Evolutionary conservation across 148 eudicot species (phyloP).

Genomic region (Cornus suecica): DNA sequence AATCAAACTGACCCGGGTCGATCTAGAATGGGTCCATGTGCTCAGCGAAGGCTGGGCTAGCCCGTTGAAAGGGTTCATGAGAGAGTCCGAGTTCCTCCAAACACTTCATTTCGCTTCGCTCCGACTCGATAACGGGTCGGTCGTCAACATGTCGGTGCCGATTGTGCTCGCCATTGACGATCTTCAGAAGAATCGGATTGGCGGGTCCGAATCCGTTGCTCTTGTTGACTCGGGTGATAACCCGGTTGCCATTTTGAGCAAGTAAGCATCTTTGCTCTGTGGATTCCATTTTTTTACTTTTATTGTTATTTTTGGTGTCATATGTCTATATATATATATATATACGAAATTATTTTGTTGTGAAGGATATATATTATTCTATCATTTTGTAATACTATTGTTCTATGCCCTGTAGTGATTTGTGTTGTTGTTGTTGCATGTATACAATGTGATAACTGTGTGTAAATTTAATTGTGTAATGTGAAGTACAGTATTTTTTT

Average conservation of each 20-base stretch:
- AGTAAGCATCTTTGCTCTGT: conserved; percentile 33
- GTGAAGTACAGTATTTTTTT: neutral
- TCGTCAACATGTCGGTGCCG: conserved; percentile 94
- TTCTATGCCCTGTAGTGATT: neutral
- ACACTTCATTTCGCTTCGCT: conserved; percentile 97
- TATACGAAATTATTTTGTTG: neutral
- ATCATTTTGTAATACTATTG: too few species aligned
- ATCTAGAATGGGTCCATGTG: conserved; percentile 86
- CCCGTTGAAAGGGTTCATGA: conserved; percentile 88
- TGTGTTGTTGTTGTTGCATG: neutral
- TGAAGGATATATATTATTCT: too few species aligned
- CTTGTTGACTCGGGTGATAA: conserved; percentile 49
- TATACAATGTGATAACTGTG: neutral
- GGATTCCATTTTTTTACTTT: neutral
- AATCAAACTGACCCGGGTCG: conserved; percentile 53
- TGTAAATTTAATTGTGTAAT: too few species aligned
- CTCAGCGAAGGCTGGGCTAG: conserved; percentile 98
- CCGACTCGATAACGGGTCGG: conserved; percentile 57
- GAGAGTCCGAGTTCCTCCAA: conserved; percentile 97
- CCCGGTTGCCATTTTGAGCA: conserved; percentile 60
- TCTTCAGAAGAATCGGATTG: conserved; percentile 46
- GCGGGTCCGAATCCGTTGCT: conserved; percentile 45
- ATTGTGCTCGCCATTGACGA: conserved; percentile 84
- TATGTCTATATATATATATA: too few species aligned
- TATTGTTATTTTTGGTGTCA: too few species aligned